phyloP scores from a whole-genome alignment of 1,284 basidiomycete species.

The Laetiporus sulphureus region DNA sequence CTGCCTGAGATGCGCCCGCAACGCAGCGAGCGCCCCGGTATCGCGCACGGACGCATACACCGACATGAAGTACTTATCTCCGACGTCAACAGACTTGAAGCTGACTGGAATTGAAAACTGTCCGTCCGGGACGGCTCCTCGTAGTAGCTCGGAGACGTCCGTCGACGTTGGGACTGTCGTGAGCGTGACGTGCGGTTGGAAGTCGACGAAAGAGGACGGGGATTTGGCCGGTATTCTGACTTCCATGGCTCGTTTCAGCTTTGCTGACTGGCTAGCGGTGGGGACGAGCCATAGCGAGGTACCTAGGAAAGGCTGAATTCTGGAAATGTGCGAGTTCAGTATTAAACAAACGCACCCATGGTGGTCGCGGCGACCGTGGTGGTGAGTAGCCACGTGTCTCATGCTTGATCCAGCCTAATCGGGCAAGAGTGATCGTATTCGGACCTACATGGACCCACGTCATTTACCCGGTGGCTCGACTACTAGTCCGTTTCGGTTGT shows the following conservation, averaged over 20 bases:
- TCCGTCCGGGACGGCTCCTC: slow-evolving; percentile 32
- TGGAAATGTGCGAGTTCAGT: too few relatives aligned
- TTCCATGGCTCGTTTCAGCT: slow-evolving; percentile 41
- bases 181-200: slow-evolving; percentile 68
- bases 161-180: slow-evolving; percentile 37
- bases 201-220: slow-evolving; percentile 45
- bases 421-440: not conserved
- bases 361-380: not conserved
- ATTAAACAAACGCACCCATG: slow-evolving; percentile 10
- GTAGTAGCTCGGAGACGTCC: slow-evolving; percentile 27
- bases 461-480: too few relatives aligned
- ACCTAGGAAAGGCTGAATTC: too few relatives aligned
- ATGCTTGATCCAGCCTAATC: not conserved
- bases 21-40: slow-evolving; percentile 35
- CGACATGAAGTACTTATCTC: slow-evolving; percentile 61
- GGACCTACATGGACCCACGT: slow-evolving; percentile 12
- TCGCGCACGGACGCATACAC: slow-evolving; percentile 50
- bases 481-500: too few relatives aligned
- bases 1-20: slow-evolving; percentile 43
- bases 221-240: slow-evolving; percentile 24
- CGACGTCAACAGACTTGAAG: slow-evolving; percentile 51
- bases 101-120: slow-evolving; percentile 30
- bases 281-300: slow-evolving; percentile 63
- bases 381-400: slow-evolving; percentile 7
- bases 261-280: slow-evolving; percentile 27